These are phyloP conservation scores for Metschnikowia chrysomelidarum DNA, from an alignment of 805 yeast genomes.

Conservation along the genomic window DNA sequence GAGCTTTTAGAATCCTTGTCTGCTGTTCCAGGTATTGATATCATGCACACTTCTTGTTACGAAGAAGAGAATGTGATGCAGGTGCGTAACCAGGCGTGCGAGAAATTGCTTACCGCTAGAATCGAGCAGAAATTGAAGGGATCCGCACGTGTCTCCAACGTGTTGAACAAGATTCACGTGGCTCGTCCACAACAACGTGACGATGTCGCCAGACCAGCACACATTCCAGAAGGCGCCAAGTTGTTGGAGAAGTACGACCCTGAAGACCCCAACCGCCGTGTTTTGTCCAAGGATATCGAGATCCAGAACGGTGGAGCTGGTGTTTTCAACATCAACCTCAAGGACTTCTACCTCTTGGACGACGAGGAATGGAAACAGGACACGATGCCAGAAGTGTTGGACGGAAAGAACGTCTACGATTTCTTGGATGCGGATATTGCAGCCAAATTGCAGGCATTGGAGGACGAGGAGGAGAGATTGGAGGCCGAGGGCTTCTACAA, in stretches of 20 bases:
- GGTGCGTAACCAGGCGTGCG: constrained; percentile 96
- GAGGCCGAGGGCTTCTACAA: constrained; percentile 95
- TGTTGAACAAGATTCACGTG: constrained; percentile 93
- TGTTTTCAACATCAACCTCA: constrained; percentile 89
- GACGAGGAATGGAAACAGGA: constrained; percentile 98
- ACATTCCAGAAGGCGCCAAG: constrained; percentile 76
- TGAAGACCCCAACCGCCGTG: constrained; percentile 78
- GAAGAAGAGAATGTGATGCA: constrained; percentile 94
- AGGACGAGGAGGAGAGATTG: constrained; percentile 94
- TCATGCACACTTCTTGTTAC: constrained; percentile 90
- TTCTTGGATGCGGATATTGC: constrained; percentile 96
- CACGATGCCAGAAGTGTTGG: constrained; percentile 92
- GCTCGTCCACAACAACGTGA: constrained; percentile 89
- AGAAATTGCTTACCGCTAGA: constrained; percentile 90
- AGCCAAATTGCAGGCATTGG: constrained; percentile 88
- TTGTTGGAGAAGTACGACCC: constrained; percentile 64
- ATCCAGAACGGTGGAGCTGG: constrained; percentile 98
- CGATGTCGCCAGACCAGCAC: constrained; percentile 73
- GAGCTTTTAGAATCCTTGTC: constrained; percentile 64
- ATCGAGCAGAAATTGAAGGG: constrained; percentile 96
- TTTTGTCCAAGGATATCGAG: constrained; percentile 84
- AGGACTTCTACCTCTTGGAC: constrained; percentile 87
- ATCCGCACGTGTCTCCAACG: constrained; percentile 81
- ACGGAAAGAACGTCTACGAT: constrained; percentile 96
- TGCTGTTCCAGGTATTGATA: constrained; percentile 77